Percentiles rank a stretch among this genome's conserved stretches.
These are phyloP conservation scores for Elaeis guineensis DNA, from an alignment of 176 grass and related monocot genomes.

Conservation along the genomic window DNA sequence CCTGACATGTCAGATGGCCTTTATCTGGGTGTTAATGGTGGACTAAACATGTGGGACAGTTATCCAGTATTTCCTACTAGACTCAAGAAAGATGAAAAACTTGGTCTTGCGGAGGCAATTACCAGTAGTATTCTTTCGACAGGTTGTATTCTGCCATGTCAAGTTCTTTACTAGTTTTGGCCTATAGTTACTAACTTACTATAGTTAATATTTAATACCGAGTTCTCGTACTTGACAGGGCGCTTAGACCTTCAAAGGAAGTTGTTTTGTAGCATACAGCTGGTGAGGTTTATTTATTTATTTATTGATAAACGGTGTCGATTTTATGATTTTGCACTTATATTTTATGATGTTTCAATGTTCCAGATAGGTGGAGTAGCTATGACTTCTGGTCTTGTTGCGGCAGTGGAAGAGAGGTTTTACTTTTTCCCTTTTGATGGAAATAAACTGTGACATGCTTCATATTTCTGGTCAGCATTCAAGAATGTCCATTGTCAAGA, in stretches of 20 bases:
- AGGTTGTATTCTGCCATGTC: conserved; percentile 40
- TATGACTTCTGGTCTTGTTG: conserved; percentile 67
- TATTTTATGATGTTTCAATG: background rate
- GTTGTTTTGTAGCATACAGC: conserved; percentile 92
- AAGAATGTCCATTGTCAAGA: too few relatives aligned
- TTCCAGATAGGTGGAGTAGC: conserved; percentile 81
- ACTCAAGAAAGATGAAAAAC: conserved; percentile 83
- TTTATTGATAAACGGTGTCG: too few relatives aligned
- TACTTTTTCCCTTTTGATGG: background rate
- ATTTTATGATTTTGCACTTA: too few relatives aligned
- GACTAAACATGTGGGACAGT: conserved; percentile 75
- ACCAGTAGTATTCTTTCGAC: conserved; percentile 80
- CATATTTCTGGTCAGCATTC: too few relatives aligned
- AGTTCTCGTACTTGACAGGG: conserved; percentile 22
- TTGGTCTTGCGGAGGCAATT: conserved; percentile 85
- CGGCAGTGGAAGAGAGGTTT: conserved; percentile 84
- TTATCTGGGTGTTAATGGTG: conserved; percentile 55
- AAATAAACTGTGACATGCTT: too few relatives aligned
- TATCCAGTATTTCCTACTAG: conserved; percentile 58
- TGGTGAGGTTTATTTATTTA: conserved; percentile 39
- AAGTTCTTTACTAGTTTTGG: conserved; percentile 4
- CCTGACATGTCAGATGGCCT: conserved; percentile 35
- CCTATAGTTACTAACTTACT: too few relatives aligned
- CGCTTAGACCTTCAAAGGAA: conserved; percentile 93
- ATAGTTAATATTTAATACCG: too few relatives aligned